Percentiles rank a stretch among this genome's conserved stretches.
These are phyloP conservation scores for Massariosphaeria phaeospora DNA, from an alignment of 495 filamentous ascomycete genomes.

Conservation along the genomic window DNA sequence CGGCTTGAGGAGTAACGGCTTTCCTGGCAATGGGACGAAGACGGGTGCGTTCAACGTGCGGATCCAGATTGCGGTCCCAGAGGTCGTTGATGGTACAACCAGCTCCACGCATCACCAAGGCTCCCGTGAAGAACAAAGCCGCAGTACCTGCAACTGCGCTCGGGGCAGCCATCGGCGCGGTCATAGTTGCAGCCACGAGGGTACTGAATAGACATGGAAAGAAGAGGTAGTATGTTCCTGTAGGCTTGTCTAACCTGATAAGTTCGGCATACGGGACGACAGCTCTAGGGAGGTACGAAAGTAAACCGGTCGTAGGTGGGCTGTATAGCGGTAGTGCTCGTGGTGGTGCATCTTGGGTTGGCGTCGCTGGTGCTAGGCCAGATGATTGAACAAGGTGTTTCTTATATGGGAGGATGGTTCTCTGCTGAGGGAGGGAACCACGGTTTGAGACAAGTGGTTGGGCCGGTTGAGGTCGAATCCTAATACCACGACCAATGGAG, in stretches of 20 bases:
- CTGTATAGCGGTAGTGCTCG: slow-evolving; percentile 46
- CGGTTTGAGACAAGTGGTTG: too few relatives aligned
- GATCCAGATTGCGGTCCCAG: slow-evolving; percentile 92
- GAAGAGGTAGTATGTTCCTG: slow-evolving; percentile 92
- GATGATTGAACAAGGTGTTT: too few relatives aligned
- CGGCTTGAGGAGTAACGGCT: slow-evolving; percentile 69
- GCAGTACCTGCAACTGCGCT: slow-evolving; percentile 57
- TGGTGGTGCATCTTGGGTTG: slow-evolving; percentile 23
- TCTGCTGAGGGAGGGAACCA: too few relatives aligned
- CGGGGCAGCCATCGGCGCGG: slow-evolving; percentile 54
- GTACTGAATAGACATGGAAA: slow-evolving; percentile 93
- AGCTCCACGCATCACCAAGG: slow-evolving; percentile 94
- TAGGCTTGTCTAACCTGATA: slow-evolving; percentile 86
- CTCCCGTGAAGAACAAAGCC: slow-evolving; percentile 78
- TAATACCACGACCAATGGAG: too few relatives aligned
- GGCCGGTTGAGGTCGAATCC: too few relatives aligned
- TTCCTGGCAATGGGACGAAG: slow-evolving; percentile 84
- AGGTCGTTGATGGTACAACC: slow-evolving; percentile 97
- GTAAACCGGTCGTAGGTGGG: slow-evolving; percentile 67
- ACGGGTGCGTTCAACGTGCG: slow-evolving; percentile 78
- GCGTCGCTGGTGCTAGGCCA: slow-evolving; percentile 7
- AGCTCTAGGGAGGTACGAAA: slow-evolving; percentile 68
- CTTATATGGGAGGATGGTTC: too few relatives aligned
- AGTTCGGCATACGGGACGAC: slow-evolving; percentile 94
- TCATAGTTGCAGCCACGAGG: slow-evolving; percentile 57